phyloP scores from a whole-genome alignment of 495 filamentous ascomycete species.

The Aspergillus incahuasiensis region DNA sequence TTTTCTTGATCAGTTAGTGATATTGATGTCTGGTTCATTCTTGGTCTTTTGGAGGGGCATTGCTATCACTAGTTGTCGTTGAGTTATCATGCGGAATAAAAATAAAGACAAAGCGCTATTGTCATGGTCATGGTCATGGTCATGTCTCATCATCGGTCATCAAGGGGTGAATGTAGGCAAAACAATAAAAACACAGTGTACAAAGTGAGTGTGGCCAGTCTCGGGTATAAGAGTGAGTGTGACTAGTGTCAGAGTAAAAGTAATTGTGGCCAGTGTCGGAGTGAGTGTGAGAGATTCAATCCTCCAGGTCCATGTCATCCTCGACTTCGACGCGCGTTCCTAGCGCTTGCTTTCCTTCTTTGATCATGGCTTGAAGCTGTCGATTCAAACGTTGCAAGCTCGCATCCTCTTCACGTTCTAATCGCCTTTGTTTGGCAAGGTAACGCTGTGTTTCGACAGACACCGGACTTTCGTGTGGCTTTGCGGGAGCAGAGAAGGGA shows the following conservation, averaged over 20 bases:
- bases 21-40: not conserved
- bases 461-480: slow-evolving; percentile 40
- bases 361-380: slow-evolving; percentile 76
- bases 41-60: not conserved
- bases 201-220: not conserved
- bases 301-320: slow-evolving; percentile 50
- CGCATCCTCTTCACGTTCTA: slow-evolving; percentile 74
- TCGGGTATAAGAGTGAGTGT: no score
- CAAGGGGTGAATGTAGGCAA: not conserved
- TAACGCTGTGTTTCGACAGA: slow-evolving; percentile 62
- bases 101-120: not conserved
- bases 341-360: slow-evolving; percentile 80
- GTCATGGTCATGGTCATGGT: not conserved
- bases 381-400: slow-evolving; percentile 73
- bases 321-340: slow-evolving; percentile 75
- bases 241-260: no score
- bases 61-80: not conserved
- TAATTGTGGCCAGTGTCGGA: not conserved
- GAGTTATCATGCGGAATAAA: slow-evolving; percentile 3
- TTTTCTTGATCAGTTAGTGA: not conserved
- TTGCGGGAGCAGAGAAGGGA: slow-evolving; percentile 29
- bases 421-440: slow-evolving; percentile 59
- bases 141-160: slow-evolving; percentile 9
- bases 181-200: not conserved
- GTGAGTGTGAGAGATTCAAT: slow-evolving; percentile 18